Base-by-base conservation (phyloP, 2,329 filamentous ascomycete genomes). In the Penicillium sp. region DNA sequence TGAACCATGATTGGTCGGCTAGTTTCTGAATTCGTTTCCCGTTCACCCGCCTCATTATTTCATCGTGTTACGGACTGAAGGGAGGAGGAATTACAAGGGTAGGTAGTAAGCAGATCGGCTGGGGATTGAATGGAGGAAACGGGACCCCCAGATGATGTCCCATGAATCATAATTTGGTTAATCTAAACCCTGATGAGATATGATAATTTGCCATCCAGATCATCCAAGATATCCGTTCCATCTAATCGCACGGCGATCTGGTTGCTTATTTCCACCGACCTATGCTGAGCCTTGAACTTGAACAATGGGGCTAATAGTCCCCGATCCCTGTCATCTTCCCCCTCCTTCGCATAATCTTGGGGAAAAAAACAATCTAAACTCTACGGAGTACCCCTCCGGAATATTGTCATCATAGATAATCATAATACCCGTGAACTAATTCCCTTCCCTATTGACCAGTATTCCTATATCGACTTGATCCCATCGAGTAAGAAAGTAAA, bases 1-100 rank as follows among this genome's bases (percentile, higher is more conserved):
- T 51, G 17, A 59, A 58, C 59, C 24, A 40, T 58, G 24, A 33
- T 44, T 28, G 30, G 49, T 44, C 56, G 37, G 47, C 26, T 53
- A 54, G 22, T 49, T 57, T 53, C 8, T 33, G 19, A 40, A 15
- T 40, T 19, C 15, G 38, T 15, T 13, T 26, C 38, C 26, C 56
- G 19, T 37, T 55, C 15, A 47, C 22, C 38, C 17, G 12, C 24
- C 35, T 26, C n/a, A 17, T n/a, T 17, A 22, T n/a, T 22, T 51
- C 28, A 10, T 33, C 17, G n/a, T 35, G 28, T 22, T 17, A 33
- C 12, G 12, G 28, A 22, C 28, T 19, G 30, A 22, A 28, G 8
- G 45, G 6, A 30, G 5, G 30, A 33, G 1, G 2, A 33, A 9
- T 19, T 7, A 19, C 28, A 10, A 15, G 28, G 30, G 49, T 45